Evolutionary conservation across 2,329 filamentous ascomycete genomes (phyloP).

Genomic region (Ustilaginoidea virens): DNA sequence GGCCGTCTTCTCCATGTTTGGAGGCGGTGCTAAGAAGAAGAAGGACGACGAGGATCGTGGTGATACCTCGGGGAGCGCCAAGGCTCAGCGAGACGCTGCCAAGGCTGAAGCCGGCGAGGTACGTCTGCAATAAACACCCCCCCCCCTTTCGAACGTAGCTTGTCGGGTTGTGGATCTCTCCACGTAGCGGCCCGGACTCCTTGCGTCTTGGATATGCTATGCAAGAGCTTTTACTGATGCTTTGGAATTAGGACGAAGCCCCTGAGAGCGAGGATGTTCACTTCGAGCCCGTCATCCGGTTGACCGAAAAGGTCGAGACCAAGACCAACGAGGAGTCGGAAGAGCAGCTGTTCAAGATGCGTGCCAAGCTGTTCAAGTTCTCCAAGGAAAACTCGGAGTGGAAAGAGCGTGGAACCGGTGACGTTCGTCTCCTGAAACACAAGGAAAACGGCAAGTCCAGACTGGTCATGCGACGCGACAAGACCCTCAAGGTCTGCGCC

Average conservation of each 20-base stretch:
- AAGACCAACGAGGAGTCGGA: slow-evolving; percentile 98
- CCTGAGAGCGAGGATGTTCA: slow-evolving; percentile 86
- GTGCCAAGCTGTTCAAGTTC: slow-evolving; percentile 98
- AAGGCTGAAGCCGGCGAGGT: slow-evolving; percentile 44
- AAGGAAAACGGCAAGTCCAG: slow-evolving; percentile 97
- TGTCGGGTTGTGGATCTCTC: too few species aligned
- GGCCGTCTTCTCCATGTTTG: slow-evolving; percentile 95
- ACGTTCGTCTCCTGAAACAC: slow-evolving; percentile 94
- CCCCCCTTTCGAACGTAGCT: too few species aligned
- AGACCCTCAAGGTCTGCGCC: slow-evolving; percentile 99
- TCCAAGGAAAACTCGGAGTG: slow-evolving; percentile 83
- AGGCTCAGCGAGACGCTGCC: slow-evolving; percentile 54
- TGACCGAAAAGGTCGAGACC: slow-evolving; percentile 92
- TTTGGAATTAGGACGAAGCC: slow-evolving; percentile 66
- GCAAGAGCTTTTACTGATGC: slow-evolving; percentile 2
- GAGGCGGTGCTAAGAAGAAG: slow-evolving; percentile 91
- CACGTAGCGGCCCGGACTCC: neutral
- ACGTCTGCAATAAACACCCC: slow-evolving; percentile 7
- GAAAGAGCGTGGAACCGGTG: slow-evolving; percentile 98
- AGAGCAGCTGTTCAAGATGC: slow-evolving; percentile 98
- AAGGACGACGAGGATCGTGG: slow-evolving; percentile 60
- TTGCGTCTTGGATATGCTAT: neutral
- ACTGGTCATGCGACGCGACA: slow-evolving; percentile 96
- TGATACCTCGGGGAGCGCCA: slow-evolving; percentile 79
- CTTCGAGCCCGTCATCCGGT: slow-evolving; percentile 90